phyloP scores from a whole-genome alignment of 371 early-diverging fungal species.

The Synchytrium microbalum region DNA sequence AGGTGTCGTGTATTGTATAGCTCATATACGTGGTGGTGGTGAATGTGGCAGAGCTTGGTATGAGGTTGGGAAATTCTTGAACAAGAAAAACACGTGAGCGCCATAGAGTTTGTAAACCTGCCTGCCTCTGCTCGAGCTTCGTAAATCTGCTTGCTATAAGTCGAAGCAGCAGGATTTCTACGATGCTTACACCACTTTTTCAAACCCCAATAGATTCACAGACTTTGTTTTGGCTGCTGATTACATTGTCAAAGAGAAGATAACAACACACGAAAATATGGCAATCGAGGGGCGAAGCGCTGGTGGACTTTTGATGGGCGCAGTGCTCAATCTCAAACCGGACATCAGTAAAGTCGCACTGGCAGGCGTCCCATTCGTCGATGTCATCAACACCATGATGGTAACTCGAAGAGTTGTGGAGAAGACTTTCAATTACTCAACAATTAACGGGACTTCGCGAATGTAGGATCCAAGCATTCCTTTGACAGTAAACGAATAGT shows the following conservation, averaged over 20 bases:
- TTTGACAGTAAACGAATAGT: constrained; percentile 21
- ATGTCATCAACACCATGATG: constrained; percentile 36
- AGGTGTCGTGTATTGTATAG: constrained; percentile 29
- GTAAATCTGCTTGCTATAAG: too few species aligned
- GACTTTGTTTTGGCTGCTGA: constrained; percentile 37
- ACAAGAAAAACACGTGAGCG: constrained; percentile 34
- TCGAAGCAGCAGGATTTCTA: too few species aligned
- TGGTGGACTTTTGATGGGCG: constrained; percentile 41
- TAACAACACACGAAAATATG: constrained; percentile 23
- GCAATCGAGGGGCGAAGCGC: constrained; percentile 40
- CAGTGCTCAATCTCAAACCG: constrained; percentile 33
- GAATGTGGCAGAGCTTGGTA: constrained; percentile 39
- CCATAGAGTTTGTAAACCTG: too few species aligned
- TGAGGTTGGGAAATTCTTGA: constrained; percentile 36
- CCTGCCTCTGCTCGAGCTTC: too few species aligned
- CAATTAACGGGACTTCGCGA: constrained; percentile 18
- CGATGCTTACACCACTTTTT: neutral
- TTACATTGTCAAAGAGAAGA: constrained; percentile 23
- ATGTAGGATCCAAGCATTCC: constrained; percentile 38
- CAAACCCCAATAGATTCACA: constrained; percentile 15
- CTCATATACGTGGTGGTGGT: constrained; percentile 40
- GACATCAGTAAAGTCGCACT: constrained; percentile 29
- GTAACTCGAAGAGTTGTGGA: too few species aligned
- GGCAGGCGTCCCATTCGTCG: constrained; percentile 44
- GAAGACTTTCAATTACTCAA: too few species aligned